phyloP scores from a whole-genome alignment of 169 alveolate genomes.

The Amoebophrya sp. region DNA sequence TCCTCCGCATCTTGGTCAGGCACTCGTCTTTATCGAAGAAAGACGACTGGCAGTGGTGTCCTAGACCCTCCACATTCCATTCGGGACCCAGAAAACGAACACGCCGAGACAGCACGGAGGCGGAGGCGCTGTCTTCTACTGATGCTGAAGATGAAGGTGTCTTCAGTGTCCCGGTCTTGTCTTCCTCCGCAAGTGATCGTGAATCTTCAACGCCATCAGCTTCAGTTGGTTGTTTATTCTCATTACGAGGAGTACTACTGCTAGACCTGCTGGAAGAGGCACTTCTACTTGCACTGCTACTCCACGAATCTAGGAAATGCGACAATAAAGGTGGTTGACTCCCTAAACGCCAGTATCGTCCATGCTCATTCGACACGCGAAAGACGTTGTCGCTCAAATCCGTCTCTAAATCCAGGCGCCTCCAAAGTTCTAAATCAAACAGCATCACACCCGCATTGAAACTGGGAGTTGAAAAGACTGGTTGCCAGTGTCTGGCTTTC shows the following conservation, averaged over 20 bases:
- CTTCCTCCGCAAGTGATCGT: no score
- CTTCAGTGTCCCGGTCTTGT: no score
- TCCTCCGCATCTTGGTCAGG: neutral
- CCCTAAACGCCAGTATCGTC: neutral
- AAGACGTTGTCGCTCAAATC: neutral
- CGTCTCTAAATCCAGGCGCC: neutral
- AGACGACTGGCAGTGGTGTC: neutral
- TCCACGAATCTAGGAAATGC: neutral
- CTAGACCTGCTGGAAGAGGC: no score
- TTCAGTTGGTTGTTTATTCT: no score
- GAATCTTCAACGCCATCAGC: neutral
- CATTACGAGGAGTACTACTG: no score
- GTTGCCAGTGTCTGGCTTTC: neutral
- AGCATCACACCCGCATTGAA: neutral
- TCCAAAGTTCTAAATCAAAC: neutral
- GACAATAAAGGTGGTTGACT: neutral
- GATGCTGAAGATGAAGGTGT: no score
- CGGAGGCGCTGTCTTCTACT: neutral
- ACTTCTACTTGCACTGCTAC: neutral
- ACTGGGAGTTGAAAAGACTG: neutral
- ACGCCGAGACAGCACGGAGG: neutral
- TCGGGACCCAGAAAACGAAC: neutral
- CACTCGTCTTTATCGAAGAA: neutral
- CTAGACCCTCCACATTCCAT: neutral
- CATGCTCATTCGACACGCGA: neutral